Evolutionary conservation across 164 flowering plant genomes (phyloP).

Genomic region (Malania oleifera): DNA sequence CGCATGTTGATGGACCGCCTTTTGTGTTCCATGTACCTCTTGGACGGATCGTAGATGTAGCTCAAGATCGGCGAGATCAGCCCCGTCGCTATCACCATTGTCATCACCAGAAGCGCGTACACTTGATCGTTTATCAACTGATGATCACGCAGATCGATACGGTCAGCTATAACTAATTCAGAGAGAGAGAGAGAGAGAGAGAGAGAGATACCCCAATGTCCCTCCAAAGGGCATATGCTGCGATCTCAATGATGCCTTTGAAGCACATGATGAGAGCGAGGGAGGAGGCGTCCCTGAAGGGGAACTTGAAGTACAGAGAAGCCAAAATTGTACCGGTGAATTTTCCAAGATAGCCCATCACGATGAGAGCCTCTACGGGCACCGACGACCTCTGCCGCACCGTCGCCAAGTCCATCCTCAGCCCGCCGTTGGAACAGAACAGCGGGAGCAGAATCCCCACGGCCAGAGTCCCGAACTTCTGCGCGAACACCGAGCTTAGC

Average conservation of each 20-base stretch:
- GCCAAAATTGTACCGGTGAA: neutral
- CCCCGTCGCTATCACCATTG: neutral
- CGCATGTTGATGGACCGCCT: neutral
- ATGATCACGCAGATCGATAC: too few relatives aligned
- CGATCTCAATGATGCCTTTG: neutral
- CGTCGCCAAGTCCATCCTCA: neutral
- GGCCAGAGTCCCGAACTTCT: neutral
- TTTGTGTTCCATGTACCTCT: neutral
- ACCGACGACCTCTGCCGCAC: neutral
- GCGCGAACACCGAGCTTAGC: neutral
- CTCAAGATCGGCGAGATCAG: neutral
- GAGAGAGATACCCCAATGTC: neutral
- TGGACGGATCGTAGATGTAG: neutral
- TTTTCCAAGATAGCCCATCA: neutral
- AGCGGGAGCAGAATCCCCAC: neutral
- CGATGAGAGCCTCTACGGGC: neutral
- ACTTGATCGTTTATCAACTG: neutral
- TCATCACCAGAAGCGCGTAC: neutral
- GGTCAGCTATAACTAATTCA: too few relatives aligned
- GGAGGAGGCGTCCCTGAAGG: neutral
- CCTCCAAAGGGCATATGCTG: neutral
- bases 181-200: too few relatives aligned
- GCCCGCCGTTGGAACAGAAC: neutral
- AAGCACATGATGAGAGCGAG: neutral
- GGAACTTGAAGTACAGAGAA: neutral